Percentiles rank a stretch among this genome's conserved stretches.
Conservation (phyloP, 2,329 filamentous ascomycete species). For the Calonectria hawksworthii region DNA sequence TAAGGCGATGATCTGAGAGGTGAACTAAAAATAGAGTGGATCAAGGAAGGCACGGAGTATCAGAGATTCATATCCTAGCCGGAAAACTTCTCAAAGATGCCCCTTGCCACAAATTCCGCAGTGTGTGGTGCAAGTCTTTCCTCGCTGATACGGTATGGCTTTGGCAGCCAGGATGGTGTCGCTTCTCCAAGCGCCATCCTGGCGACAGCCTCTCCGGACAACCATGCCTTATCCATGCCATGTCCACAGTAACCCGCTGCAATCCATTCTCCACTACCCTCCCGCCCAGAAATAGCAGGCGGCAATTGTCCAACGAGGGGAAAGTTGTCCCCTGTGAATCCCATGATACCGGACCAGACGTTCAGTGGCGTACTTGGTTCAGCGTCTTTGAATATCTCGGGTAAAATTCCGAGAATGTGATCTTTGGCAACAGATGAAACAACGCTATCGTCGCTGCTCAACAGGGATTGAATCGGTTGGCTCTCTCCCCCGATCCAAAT, state of each 20-base stretch:
- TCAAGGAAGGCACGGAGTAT: background rate
- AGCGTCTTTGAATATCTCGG: slow-evolving; percentile 45
- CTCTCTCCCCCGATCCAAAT: slow-evolving; percentile 67
- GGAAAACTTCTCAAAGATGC: background rate
- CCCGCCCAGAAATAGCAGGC: slow-evolving; percentile 35
- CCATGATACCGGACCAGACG: slow-evolving; percentile 64
- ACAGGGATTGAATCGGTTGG: slow-evolving; percentile 53
- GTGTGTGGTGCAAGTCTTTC: slow-evolving; percentile 11
- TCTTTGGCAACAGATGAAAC: slow-evolving; percentile 51
- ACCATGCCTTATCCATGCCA: slow-evolving; percentile 66
- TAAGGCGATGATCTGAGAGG: background rate
- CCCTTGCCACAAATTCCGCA: background rate
- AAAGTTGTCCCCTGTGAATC: slow-evolving; percentile 58
- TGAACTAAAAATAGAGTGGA: background rate
- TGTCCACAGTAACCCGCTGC: slow-evolving; percentile 63
- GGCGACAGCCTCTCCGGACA: slow-evolving; percentile 57
- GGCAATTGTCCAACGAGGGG: slow-evolving; percentile 62
- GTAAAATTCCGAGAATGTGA: slow-evolving; percentile 54
- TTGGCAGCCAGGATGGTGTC: slow-evolving; percentile 33
- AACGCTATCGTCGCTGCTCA: slow-evolving; percentile 58
- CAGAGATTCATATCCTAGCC: background rate
- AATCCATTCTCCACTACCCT: slow-evolving; percentile 57
- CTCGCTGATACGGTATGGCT: slow-evolving; percentile 6
- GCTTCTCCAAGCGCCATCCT: slow-evolving; percentile 43
- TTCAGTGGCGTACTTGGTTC: slow-evolving; percentile 38